Conservation (phyloP, 306 rosid genomes). For the Hylodesmum podocarpum region DNA sequence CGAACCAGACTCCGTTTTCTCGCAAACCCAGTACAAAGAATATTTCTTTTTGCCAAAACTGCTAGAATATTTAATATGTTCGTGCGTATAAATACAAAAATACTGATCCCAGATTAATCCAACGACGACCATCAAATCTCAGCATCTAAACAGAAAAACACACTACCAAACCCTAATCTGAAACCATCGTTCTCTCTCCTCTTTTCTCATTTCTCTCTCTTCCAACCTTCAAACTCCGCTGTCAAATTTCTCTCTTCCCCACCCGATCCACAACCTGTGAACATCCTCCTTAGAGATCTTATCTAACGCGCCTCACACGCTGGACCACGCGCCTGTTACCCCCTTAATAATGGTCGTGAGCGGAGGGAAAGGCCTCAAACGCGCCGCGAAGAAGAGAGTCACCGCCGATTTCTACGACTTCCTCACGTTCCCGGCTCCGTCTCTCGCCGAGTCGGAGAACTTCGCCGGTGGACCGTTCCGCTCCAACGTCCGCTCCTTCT, state of each 20-base stretch:
- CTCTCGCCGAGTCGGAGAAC: conserved; percentile 25
- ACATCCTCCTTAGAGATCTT: not conserved
- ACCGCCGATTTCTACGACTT: conserved; percentile 84
- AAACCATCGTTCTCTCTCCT: conserved; percentile 22
- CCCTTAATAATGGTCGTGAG: conserved; percentile 63
- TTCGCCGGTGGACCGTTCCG: conserved; percentile 60
- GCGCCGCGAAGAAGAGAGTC: conserved; percentile 82
- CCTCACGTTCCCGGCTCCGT: conserved; percentile 57
- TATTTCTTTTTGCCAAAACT: not conserved
- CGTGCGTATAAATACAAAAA: conserved; percentile 3
- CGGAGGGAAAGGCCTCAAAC: conserved; percentile 72
- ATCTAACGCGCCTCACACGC: conserved; percentile 35
- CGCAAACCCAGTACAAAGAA: conserved; percentile 28
- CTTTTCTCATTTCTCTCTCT: not conserved
- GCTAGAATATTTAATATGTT: not conserved
- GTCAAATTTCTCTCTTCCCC: not conserved
- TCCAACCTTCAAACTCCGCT: conserved; percentile 10
- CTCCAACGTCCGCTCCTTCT: conserved; percentile 53
- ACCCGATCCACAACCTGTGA: conserved; percentile 12
- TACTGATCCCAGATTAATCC: conserved; percentile 23
- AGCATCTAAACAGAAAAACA: conserved; percentile 21
- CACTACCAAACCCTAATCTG: conserved; percentile 26
- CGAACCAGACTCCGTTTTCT: conserved; percentile 15
- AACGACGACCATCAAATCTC: conserved; percentile 43
- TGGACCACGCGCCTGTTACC: conserved; percentile 40